Evolutionary conservation across 2,329 filamentous ascomycete genomes (phyloP), one percentile per base, ranked within the genome.

Genomic region (Torrubiella hemipterigena): DNA sequence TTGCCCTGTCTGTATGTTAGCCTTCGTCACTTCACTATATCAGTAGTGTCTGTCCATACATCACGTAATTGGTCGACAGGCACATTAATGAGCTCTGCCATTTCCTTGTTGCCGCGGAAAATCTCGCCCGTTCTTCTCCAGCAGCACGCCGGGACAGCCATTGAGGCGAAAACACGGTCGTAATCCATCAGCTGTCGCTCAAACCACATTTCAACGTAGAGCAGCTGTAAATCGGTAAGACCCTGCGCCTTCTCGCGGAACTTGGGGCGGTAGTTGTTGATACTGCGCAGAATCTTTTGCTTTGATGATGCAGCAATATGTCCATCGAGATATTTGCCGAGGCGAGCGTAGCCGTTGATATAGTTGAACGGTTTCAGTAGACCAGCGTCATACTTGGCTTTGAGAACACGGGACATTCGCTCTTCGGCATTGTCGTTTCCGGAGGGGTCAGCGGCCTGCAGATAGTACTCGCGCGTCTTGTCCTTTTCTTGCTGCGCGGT

Each of bases 201-300:
- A 50, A 98, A 96, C 89, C 91, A 96, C 85, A 96, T 95, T 58
- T 98, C 91, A 9, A 96, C 89, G 36, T 87, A 76, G 17, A 96
- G 79, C 17, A 98, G 73, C 55, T 98, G 85, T 52, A 95, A 82
- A 55, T 98, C 91, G 3, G 84, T 95, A 49, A 96, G 64, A 20
- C 70, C 78, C 42, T 96, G 86, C 52, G 93, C 89, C 59, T 93
- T 86, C 56, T 96, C 89, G 39, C 91, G 73, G 49, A 98, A 98
- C 50, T 93, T 94, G 12, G 91, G 91, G 27, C 91, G 71, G 58
- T 98, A 98, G 34, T 83, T 79, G 55, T 94, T 84, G 26, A 98
- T 70, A 49, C 94, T 89, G 37, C 85, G 77, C 27, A 94, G 61
- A 39, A 98, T 95, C 59, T 93, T 91, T 46, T 93, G 81, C 39